Base-by-base conservation (phyloP, 257 asterid genomes). In the Echium plantagineum region DNA sequence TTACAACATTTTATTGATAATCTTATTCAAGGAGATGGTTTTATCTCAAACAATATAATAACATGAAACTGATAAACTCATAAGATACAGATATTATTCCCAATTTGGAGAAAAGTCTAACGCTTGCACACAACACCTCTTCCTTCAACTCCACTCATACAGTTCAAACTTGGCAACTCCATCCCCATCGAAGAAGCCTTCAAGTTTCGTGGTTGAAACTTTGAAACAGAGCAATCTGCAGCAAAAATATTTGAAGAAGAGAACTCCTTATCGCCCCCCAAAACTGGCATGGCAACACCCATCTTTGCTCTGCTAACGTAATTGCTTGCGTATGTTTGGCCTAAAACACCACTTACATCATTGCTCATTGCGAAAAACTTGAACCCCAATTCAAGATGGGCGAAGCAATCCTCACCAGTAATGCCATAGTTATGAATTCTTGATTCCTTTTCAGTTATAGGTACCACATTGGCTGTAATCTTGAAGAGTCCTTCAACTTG, bases 341-440 rank as follows among this genome's bases (percentile, higher is more conserved):
- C 71, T 24, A 66, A 35, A 49, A 71, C 71, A 16, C 72, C 71
- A 24, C 66, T 28, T 19, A 71, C 65, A 55, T 55, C 42, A 19
- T 31, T 52, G 19, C 32, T 65, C 6, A 61, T 57, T 2, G 58
- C 54, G 30, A 31, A 66, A 35, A 71, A 66, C 61, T 35, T 66
- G 64, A 71, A 71, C 5, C 63, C 63, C n/a, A 66, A 55, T 62
- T 71, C 72, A 52, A 71, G 67, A 62, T 71, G 75, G 49, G 72
- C 72, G 52, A 66, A 26, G 26, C 65, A 61, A 21, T 71, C 75
- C 56, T 62, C 73, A 6, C 49, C 17, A 1, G 51, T 49, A 62
- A 68, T 62, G 5, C 63, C 68, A 35, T 71, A 66, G 32, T 52
- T 62, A 31, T 66, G 75, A 10, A 71, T 66, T 28, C 30, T 19